phyloP scores from a whole-genome alignment of 352 stramenopile genomes.

The Halophytophthora polymorphica region DNA sequence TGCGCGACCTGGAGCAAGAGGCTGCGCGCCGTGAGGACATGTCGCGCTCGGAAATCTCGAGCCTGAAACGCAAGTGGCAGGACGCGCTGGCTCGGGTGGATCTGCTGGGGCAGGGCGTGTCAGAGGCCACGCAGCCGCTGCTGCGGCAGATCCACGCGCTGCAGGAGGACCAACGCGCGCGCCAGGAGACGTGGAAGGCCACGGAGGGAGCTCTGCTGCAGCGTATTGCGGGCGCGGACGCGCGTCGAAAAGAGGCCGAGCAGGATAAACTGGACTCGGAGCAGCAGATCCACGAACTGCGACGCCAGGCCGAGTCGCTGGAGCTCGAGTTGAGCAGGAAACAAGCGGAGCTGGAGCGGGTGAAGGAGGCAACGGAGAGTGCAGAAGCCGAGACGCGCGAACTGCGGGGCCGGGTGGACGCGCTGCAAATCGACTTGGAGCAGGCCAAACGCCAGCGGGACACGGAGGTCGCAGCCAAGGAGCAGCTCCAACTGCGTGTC shows the following conservation, averaged over 20 bases:
- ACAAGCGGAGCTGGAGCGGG: conserved; percentile 27
- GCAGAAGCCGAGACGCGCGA: conserved; percentile 35
- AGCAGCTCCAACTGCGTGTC: conserved; percentile 34
- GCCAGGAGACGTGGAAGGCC: conserved; percentile 55
- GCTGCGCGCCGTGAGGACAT: conserved; percentile 56
- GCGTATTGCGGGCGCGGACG: conserved; percentile 36
- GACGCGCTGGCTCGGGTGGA: conserved; percentile 69
- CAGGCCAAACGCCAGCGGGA: conserved; percentile 42
- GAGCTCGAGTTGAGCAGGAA: conserved; percentile 30
- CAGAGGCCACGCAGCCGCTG: conserved; percentile 72
- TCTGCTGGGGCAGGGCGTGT: conserved; percentile 59
- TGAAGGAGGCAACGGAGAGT: conserved; percentile 31
- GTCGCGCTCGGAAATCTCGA: conserved; percentile 44
- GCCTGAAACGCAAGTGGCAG: conserved; percentile 80
- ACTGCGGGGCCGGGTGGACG: conserved; percentile 33
- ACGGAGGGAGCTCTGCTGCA: conserved; percentile 41
- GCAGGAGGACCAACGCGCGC: conserved; percentile 58
- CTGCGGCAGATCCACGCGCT: conserved; percentile 67
- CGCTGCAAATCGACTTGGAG: conserved; percentile 46
- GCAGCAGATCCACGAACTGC: conserved; percentile 33
- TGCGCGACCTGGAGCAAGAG: conserved; percentile 56
- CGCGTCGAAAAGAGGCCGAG: conserved; percentile 32
- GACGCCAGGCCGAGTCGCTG: conserved; percentile 26
- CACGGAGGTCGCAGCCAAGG: conserved; percentile 31
- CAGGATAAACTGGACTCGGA: conserved; percentile 41